Conservation (phyloP, 1,139 yeast genomes). For the Lodderomyces elongisporus region DNA sequence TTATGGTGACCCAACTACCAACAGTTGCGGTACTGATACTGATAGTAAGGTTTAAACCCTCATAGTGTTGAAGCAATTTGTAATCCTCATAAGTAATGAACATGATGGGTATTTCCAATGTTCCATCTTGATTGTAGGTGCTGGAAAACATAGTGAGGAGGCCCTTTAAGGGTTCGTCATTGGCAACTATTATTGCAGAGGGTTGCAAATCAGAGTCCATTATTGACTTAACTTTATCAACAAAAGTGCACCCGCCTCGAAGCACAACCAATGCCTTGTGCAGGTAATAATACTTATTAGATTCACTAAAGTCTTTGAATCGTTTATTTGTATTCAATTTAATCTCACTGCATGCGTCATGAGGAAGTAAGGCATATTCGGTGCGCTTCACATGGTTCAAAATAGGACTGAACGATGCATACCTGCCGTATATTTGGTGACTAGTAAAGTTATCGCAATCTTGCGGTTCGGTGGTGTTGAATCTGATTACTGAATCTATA, state of each 20-base stretch:
- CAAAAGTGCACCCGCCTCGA: conserved; percentile 43
- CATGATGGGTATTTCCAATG: conserved; percentile 31
- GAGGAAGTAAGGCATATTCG: conserved; percentile 24
- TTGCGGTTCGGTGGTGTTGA: conserved; percentile 19
- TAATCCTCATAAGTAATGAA: conserved; percentile 39
- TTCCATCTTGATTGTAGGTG: conserved; percentile 35
- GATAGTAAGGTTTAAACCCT: conserved; percentile 13
- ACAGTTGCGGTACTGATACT: conserved; percentile 30
- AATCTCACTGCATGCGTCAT: conserved; percentile 25
- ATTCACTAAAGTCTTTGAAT: neutral
- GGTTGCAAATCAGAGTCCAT: conserved; percentile 28
- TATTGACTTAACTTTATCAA: conserved; percentile 31
- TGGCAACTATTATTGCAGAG: conserved; percentile 34
- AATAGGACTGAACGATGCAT: conserved; percentile 42
- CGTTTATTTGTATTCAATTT: conserved; percentile 10
- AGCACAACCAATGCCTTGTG: conserved; percentile 30
- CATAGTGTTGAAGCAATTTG: conserved; percentile 15
- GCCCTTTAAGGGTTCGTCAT: conserved; percentile 37
- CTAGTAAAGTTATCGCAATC: conserved; percentile 13
- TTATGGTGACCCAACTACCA: conserved; percentile 38
- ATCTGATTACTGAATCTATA: conserved; percentile 31
- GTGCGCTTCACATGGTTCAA: conserved; percentile 22
- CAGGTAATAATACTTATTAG: conserved; percentile 3
- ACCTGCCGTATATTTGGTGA: conserved; percentile 30
- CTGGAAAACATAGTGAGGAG: conserved; percentile 43